Evolutionary conservation across 2,329 filamentous ascomycete genomes (phyloP), one percentile per base, ranked within the genome.

Genomic region (Phyllosticta paracitricarpa): DNA sequence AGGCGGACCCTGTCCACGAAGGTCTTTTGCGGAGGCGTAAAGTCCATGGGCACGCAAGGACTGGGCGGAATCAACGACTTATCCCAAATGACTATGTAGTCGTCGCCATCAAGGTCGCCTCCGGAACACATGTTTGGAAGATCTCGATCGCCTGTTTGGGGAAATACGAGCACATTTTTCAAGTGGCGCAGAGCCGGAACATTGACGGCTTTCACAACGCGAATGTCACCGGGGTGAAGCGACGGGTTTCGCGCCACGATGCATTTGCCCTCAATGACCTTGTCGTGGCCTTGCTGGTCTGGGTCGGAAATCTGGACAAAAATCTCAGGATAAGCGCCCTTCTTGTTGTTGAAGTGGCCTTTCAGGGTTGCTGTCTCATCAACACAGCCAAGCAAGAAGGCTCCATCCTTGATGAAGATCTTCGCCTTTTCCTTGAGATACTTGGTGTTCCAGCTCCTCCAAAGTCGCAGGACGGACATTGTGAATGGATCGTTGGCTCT

Each of bases 71-170:
- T 78, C 6, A 99, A 77, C 14, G 83, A 81, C 24, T 80, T 72
- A 66, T 99, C 92, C 93, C 94, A 99, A 54, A 97, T 88, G 4
- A 97, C 85, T 61, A 97, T 87, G 71, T 91, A 99, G 70, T 99
- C 94, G 68, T 99, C 94, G 0, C 94, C 94, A 69, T 99, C 94
- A 0, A 99, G 81, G 69, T 99, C 94, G 0, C 94, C 94, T 1
- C 94, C 94, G 3, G 94, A 96, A 65, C 94, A 91, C 93, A 97
- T 97, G 68, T 89, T 91, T 0, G 92, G 85, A 24, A 99, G 77
- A 64, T 96, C 91, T 17, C 88, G 81, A 69, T 97, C 91, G 0
- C 93, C 93, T 0, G 79, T 87, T 40, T 89, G 84, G 0, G 94
- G 90, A 56, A 99, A 87, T 0, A 97, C 91, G 1, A 97, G 87